These are phyloP conservation scores for Solanum rostratum DNA, from an alignment of 257 asterid genomes.

Conservation along the genomic window DNA sequence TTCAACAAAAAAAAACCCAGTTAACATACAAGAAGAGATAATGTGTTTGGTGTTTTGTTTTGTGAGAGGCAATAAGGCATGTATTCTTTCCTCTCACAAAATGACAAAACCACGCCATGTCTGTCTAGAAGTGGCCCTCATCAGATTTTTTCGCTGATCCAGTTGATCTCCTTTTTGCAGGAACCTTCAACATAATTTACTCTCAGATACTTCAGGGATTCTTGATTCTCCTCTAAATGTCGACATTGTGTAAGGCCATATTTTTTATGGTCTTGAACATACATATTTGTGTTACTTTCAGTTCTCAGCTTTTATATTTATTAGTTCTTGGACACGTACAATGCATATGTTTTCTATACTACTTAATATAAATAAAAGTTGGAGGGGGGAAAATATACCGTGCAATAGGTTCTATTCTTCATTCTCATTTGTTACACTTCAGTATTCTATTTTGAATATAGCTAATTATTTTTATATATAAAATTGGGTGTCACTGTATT, in stretches of 20 bases:
- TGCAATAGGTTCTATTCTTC: not conserved
- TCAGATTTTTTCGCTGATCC: not conserved
- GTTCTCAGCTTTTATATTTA: not conserved
- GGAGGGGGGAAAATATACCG: not conserved
- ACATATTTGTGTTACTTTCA: not conserved
- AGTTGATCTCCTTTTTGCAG: conserved; percentile 21
- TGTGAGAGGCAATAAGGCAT: not conserved
- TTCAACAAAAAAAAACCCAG: too few relatives aligned
- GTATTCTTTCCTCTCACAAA: not conserved
- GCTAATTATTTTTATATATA: not conserved
- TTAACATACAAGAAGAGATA: too few relatives aligned
- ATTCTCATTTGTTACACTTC: not conserved
- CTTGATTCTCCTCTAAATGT: conserved; percentile 30
- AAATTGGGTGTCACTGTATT: not conserved
- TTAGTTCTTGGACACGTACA: not conserved
- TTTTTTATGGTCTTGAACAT: not conserved
- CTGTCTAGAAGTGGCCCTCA: not conserved
- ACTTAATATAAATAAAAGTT: not conserved
- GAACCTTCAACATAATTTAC: conserved; percentile 29
- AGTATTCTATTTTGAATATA: not conserved
- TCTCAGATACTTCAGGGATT: conserved; percentile 36
- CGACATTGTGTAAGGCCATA: conserved; percentile 22
- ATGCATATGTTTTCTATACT: not conserved
- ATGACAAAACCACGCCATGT: not conserved
- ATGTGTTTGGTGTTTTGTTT: not conserved